Percentiles rank a stretch among this genome's conserved stretches.
Evolutionary conservation across 2,329 filamentous ascomycete genomes (phyloP).

Genomic region (Venturia oleaginea): DNA sequence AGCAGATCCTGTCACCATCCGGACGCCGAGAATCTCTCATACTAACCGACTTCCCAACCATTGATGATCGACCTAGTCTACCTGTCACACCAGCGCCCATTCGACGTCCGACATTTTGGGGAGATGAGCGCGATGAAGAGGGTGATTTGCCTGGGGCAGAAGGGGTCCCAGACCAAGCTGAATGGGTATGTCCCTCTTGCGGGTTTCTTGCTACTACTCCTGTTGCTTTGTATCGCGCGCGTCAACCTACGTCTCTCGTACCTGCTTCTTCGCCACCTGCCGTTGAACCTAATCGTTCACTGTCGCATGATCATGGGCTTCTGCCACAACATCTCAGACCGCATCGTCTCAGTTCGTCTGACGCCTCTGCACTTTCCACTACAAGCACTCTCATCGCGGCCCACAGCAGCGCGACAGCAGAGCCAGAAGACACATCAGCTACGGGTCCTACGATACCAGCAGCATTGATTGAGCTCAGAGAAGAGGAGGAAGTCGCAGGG

Average conservation of each 20-base stretch:
- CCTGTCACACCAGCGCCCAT: conserved; percentile 85
- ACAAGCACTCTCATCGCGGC: conserved; percentile 6
- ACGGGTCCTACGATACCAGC: neutral
- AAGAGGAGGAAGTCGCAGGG: neutral
- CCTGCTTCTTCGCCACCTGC: conserved; percentile 17
- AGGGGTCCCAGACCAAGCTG: conserved; percentile 76
- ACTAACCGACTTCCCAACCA: conserved; percentile 80
- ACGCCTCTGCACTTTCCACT: conserved; percentile 7
- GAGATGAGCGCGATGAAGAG: conserved; percentile 45
- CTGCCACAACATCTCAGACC: conserved; percentile 7
- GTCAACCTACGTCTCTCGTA: conserved; percentile 18
- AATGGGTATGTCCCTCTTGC: conserved; percentile 73
- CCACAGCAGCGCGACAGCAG: neutral
- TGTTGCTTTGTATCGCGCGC: conserved; percentile 22
- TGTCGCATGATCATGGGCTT: neutral
- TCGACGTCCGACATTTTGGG: conserved; percentile 60
- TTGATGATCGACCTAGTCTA: conserved; percentile 72
- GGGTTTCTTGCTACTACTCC: conserved; percentile 26
- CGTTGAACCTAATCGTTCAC: neutral
- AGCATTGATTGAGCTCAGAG: conserved; percentile 6
- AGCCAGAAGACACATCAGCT: neutral
- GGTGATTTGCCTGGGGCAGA: conserved; percentile 63
- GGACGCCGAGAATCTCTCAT: conserved; percentile 46
- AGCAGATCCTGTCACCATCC: conserved; percentile 23
- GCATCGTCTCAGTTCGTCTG: conserved; percentile 10